These are phyloP conservation scores for Sclerotinia subarctica DNA, from an alignment of 2,329 filamentous ascomycete genomes.

Conservation along the genomic window DNA sequence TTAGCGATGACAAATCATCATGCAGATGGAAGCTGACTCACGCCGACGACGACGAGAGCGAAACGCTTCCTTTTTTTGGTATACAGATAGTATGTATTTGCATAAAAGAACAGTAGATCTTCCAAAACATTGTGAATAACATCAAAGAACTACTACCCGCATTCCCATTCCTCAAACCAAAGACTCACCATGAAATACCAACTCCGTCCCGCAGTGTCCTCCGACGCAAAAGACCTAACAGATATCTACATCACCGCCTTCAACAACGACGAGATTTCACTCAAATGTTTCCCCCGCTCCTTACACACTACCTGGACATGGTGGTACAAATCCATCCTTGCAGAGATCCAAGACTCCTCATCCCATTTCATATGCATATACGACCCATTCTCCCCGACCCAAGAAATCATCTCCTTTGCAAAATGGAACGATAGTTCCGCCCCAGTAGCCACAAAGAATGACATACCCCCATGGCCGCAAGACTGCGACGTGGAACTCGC, in stretches of 20 bases:
- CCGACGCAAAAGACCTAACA: constrained; percentile 44
- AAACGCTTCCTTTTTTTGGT: background rate
- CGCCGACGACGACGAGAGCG: background rate
- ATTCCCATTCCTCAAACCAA: background rate
- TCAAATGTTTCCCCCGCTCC: constrained; percentile 40
- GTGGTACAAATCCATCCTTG: constrained; percentile 39
- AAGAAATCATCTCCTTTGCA: constrained; percentile 44
- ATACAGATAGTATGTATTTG: background rate
- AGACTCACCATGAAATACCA: constrained; percentile 28
- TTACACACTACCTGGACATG: constrained; percentile 36
- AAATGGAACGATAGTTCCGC: constrained; percentile 45
- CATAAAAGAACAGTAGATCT: background rate
- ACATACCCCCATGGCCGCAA: constrained; percentile 42
- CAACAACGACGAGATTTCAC: constrained; percentile 40
- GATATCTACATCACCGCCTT: constrained; percentile 49
- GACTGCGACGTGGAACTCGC: constrained; percentile 42
- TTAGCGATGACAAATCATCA: background rate
- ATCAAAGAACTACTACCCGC: too few species aligned
- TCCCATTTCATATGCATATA: constrained; percentile 44
- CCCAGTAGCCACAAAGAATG: constrained; percentile 30
- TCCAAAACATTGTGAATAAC: fast-evolving
- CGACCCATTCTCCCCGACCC: constrained; percentile 33
- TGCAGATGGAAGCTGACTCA: constrained; percentile 9
- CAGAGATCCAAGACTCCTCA: constrained; percentile 43
- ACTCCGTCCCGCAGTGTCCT: constrained; percentile 42